Evolutionary conservation across 2,329 filamentous ascomycete species (phyloP).

Genomic region (Scytalidium lignicola): DNA sequence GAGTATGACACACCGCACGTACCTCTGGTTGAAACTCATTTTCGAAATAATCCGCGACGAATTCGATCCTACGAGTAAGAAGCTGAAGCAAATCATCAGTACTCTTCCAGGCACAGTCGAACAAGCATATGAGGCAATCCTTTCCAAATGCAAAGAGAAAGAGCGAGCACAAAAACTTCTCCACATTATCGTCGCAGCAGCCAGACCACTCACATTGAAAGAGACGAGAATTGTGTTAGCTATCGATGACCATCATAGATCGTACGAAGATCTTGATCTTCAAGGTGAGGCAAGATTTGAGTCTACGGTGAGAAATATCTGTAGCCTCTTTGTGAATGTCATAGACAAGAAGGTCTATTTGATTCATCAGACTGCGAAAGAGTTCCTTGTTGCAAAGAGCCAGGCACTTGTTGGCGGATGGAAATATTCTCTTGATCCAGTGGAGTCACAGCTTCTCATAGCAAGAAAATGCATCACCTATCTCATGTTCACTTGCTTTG

Average conservation of each 20-base stretch:
- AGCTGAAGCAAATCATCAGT: no score
- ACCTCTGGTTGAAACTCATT: conserved; percentile 11
- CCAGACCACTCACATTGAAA: conserved; percentile 6
- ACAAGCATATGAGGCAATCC: conserved; percentile 7
- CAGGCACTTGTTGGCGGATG: no score
- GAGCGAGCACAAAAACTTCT: conserved; percentile 3
- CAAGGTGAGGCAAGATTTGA: neutral
- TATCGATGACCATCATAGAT: neutral
- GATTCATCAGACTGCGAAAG: conserved; percentile 32
- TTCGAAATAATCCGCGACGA: no score
- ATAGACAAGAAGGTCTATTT: conserved; percentile 24
- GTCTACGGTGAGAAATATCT: conserved; percentile 4
- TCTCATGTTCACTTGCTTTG: neutral
- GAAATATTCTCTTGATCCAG: no score
- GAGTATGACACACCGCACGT: conserved; percentile 9
- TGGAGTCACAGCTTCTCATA: conserved; percentile 14
- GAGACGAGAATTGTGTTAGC: conserved; percentile 9
- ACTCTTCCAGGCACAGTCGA: conserved; percentile 4
- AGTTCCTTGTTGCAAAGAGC: conserved; percentile 24
- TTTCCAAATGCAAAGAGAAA: conserved; percentile 2
- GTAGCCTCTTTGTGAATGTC: conserved; percentile 11
- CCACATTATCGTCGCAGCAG: conserved; percentile 6
- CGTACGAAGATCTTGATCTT: conserved; percentile 4
- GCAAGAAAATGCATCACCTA: conserved; percentile 21
- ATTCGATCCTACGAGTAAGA: no score